These are phyloP conservation scores for Dryas drummondii DNA, from an alignment of 306 rosid genomes.

Conservation along the genomic window DNA sequence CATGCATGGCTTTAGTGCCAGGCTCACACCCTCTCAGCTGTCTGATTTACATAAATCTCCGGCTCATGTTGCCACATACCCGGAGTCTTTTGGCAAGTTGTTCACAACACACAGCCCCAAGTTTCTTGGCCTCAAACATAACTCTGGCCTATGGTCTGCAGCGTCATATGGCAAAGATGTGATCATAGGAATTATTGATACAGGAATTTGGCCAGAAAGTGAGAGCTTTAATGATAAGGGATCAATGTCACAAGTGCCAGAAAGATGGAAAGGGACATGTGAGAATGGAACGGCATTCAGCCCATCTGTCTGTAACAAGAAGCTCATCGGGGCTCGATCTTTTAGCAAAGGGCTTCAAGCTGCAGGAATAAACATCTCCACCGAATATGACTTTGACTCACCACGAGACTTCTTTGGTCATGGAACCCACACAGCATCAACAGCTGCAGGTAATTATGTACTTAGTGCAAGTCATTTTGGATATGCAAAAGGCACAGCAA, in stretches of 20 bases:
- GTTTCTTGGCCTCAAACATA: conserved; percentile 14
- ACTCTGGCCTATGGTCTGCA: conserved; percentile 26
- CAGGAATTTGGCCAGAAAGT: conserved; percentile 31
- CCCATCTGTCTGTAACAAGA: conserved; percentile 26
- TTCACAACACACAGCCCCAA: conserved; percentile 19
- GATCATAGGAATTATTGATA: conserved; percentile 23
- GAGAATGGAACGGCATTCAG: conserved; percentile 14
- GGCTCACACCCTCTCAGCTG: conserved; percentile 3
- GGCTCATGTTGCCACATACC: conserved; percentile 6
- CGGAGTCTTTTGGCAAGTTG: conserved; percentile 5
- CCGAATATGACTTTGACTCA: background rate
- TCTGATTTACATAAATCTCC: background rate
- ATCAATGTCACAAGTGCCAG: conserved; percentile 9
- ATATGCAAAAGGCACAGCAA: conserved; percentile 22
- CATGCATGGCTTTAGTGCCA: conserved; percentile 25
- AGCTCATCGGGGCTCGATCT: conserved; percentile 24
- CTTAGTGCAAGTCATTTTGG: conserved; percentile 12
- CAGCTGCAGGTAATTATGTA: conserved; percentile 22
- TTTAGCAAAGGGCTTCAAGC: conserved; percentile 11
- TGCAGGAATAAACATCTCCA: background rate
- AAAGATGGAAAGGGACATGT: conserved; percentile 28
- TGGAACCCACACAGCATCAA: conserved; percentile 29
- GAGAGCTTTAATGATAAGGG: conserved; percentile 36
- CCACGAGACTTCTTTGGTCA: conserved; percentile 20
- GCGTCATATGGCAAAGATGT: conserved; percentile 13